Evolutionary conservation across 352 stramenopile genomes (phyloP), one percentile per base, ranked within the genome.

Genomic region (Globisporangium iwayamae): DNA sequence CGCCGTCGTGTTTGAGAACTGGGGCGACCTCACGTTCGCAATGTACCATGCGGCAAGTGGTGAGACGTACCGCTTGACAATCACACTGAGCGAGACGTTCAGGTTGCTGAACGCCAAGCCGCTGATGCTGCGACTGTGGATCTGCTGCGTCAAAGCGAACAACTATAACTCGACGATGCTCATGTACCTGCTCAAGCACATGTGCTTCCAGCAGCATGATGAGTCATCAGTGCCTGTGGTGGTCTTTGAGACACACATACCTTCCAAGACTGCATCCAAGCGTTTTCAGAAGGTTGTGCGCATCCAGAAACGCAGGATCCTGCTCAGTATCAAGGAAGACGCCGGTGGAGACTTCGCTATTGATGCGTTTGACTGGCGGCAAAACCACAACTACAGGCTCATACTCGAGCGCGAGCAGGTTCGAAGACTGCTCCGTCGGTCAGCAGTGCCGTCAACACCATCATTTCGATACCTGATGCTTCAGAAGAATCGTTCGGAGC

Each of bases 1-100:
- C 34, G 75, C 83, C 1, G 69, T 83, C 5, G 73, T 92, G 2
- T 86, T 79, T 54, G 85, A 94, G 66, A 94, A 94, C 56, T 94
- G 83, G 81, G 85, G 85, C 32, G 83, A 94, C 60, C 58, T 94
- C 8, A 71, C 71, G 0, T 70, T 90, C 20, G 66, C 64, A 0
- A 72, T 88, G 20, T 91, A 92, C 61, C 75, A 83, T n/a, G 54
- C 83, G 0, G 66, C 61, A 8, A 71, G 57, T 10, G 67, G 75
- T 4, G 65, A 67, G 13, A 74, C 65, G n/a, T 79, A 71, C 28
- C 69, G 70, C 20, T 54, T 87, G 8, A 10, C 38, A 14, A 43
- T 91, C 3, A 6, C 57, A 2, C 56, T 94, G 13, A n/a, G 43
- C 28, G 47, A 77, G 46, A 60, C 77, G 0, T 79, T 90, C 14